Percentiles rank a stretch among this genome's conserved stretches.
Evolutionary conservation across 257 asterid species (phyloP).

Genomic region (Eucommia ulmoides): DNA sequence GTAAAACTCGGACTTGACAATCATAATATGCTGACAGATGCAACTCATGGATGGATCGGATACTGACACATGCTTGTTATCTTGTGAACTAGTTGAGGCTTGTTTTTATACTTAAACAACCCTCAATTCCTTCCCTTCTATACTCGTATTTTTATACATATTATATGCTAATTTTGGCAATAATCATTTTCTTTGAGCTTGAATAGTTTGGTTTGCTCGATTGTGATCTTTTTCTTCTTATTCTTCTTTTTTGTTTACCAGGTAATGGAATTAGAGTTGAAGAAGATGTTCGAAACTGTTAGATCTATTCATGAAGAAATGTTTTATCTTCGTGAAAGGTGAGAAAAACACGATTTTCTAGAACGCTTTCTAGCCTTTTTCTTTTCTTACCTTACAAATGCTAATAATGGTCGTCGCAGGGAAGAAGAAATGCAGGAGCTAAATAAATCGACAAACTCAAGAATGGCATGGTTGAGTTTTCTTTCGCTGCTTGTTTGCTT

Average conservation of each 20-base stretch:
- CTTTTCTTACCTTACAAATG: neutral
- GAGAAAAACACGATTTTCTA: conserved; percentile 6
- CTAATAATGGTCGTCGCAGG: conserved; percentile 24
- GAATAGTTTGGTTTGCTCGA: neutral
- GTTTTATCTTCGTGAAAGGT: conserved; percentile 77
- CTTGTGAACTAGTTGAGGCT: neutral
- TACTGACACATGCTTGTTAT: too few relatives aligned
- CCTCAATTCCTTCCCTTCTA: neutral
- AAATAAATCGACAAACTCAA: conserved; percentile 56
- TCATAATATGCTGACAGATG: too few relatives aligned
- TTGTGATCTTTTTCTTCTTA: neutral
- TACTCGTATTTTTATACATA: neutral
- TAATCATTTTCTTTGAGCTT: too few relatives aligned
- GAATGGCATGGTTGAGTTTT: conserved; percentile 62
- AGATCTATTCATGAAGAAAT: conserved; percentile 77
- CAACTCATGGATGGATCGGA: too few relatives aligned
- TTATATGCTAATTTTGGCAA: neutral
- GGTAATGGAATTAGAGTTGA: conserved; percentile 72
- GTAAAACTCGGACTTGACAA: too few relatives aligned
- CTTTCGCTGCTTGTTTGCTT: conserved; percentile 45
- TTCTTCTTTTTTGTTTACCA: conserved; percentile 16
- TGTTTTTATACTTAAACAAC: neutral
- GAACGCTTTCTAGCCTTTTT: neutral
- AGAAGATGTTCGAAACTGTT: conserved; percentile 57
- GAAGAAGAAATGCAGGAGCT: conserved; percentile 76